A percentile compares a stretch with the other conserved stretches of the same genome.
phyloP scores from a whole-genome alignment of 345 rosid genomes.

The Bruguiera gymnorhiza region DNA sequence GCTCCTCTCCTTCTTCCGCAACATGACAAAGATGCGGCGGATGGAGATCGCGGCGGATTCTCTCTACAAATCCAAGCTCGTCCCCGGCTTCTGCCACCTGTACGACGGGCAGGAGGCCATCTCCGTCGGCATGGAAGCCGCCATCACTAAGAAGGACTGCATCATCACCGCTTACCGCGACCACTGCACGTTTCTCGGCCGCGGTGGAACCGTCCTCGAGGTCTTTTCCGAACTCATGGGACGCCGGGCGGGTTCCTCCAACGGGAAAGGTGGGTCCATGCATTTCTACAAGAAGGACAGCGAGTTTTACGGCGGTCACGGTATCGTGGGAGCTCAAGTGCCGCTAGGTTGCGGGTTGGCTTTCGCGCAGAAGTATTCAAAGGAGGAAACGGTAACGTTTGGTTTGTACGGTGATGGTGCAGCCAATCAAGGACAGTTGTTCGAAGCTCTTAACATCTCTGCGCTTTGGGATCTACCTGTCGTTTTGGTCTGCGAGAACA shows the following conservation, averaged over 20 bases:
- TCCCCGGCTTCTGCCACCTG: slow-evolving; percentile 97
- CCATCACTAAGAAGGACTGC: slow-evolving; percentile 76
- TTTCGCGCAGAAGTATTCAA: slow-evolving; percentile 84
- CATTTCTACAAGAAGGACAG: slow-evolving; percentile 90
- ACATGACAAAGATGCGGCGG: slow-evolving; percentile 89
- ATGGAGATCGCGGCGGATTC: slow-evolving; percentile 98
- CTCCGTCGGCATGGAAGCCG: slow-evolving; percentile 93
- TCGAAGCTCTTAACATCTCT: slow-evolving; percentile 85
- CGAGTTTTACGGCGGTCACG: slow-evolving; percentile 91
- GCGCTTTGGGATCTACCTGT: slow-evolving; percentile 99
- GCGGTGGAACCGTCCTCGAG: slow-evolving; percentile 75
- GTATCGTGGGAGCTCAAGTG: slow-evolving; percentile 95
- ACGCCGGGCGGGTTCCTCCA: slow-evolving; percentile 75
- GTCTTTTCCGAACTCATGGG: slow-evolving; percentile 93
- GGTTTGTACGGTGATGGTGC: slow-evolving; percentile 94
- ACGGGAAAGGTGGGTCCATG: slow-evolving; percentile 96
- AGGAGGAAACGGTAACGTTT: slow-evolving; percentile 83
- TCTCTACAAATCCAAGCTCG: slow-evolving; percentile 95
- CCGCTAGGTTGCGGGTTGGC: slow-evolving; percentile 95
- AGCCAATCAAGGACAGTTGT: slow-evolving; percentile 98
- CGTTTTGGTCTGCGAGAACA: slow-evolving; percentile 92
- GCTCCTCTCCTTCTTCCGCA: slow-evolving; percentile 68
- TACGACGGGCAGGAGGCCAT: slow-evolving; percentile 98
- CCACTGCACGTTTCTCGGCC: slow-evolving; percentile 78
- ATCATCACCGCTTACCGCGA: slow-evolving; percentile 94